A percentile compares a stretch with the other conserved stretches of the same genome.
phyloP scores from a whole-genome alignment of 2,329 filamentous ascomycete species.

The Sporothrix inflata region DNA sequence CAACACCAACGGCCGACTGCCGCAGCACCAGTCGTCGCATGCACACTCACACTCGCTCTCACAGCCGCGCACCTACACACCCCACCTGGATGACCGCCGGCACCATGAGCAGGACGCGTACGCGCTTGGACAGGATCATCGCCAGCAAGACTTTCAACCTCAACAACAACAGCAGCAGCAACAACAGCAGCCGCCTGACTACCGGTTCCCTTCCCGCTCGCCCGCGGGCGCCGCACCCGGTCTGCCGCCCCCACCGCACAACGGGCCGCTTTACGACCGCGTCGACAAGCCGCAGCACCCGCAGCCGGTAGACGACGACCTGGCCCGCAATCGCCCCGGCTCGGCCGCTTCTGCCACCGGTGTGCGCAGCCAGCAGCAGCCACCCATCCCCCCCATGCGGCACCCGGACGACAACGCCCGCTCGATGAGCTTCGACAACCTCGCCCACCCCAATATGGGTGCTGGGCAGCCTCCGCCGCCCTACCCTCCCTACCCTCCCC shows the following conservation, averaged over 20 bases:
- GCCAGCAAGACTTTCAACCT: constrained; percentile 40
- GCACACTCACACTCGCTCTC: constrained; percentile 11
- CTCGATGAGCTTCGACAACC: constrained; percentile 31
- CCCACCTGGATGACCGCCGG: constrained; percentile 54
- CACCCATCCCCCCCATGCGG: constrained; percentile 17
- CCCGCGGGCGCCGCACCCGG: constrained; percentile 4
- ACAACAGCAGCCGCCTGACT: background rate
- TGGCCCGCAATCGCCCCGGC: constrained; percentile 15
- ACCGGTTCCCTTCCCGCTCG: background rate
- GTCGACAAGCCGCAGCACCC: constrained; percentile 13
- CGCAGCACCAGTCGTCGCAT: constrained; percentile 23
- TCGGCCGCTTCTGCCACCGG: constrained; percentile 17
- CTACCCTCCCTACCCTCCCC: constrained; percentile 1
- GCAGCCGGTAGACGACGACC: constrained; percentile 21
- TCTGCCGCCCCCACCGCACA: background rate
- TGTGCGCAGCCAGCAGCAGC: background rate
- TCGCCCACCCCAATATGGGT: constrained; percentile 21
- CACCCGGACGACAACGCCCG: constrained; percentile 29
- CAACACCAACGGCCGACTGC: constrained; percentile 31
- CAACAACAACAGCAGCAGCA: constrained; percentile 21
- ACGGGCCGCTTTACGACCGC: background rate
- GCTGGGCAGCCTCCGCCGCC: constrained; percentile 18
- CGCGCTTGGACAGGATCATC: constrained; percentile 56
- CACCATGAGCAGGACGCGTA: constrained; percentile 61
- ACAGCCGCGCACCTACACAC: constrained; percentile 29